Evolutionary conservation across 2,329 filamentous ascomycete species (phyloP), one percentile per base, ranked within the genome.

Genomic region (Lecanicillium sp.): DNA sequence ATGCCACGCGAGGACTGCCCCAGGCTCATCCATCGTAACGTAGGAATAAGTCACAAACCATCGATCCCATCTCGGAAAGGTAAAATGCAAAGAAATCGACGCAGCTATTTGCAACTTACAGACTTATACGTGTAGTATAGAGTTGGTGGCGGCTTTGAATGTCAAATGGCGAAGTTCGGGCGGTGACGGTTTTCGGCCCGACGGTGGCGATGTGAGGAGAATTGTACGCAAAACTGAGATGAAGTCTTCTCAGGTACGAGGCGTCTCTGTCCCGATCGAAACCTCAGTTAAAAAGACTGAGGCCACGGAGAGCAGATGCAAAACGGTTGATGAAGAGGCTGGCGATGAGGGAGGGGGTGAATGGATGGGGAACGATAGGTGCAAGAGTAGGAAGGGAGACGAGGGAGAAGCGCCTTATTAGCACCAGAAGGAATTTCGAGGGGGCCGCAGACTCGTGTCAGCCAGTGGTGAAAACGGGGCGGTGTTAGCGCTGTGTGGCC

Each of bases 381-480:
- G 49, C 49, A 43, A 50, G 48, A 41, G 49, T 51, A 53, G 52
- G 46, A 49, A 47, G 53, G 52, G 45, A 47, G 52, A 53, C 43
- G 48, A 50, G 55, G 52, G 45, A 51, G 52, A 51, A 36, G 24
- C 48, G 44, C 37, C 44, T 36, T 40, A 54, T 50, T 37, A 50
- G 46, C 44, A 45, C 42, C 54, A 54, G 52, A 48, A 52, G 44
- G 53, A 61, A 56, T 56, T 55, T 55, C 29, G 54, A 54, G 51
- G 47, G 45, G 50, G 29, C 36, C 27, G 20, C 26, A 19, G 40
- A 40, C 46, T 44, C 20, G 37, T 48, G 30, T 42, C 46, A 29
- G 32, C 32, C 27, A 26, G 32, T 23, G 50, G 33, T 44, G 19
- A 32, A 40, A 48, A 48, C 17, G 38, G 50, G 29, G 50, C 53